Evolutionary conservation across 2,329 filamentous ascomycete species (phyloP).

Genomic region (Fusarium praegraminearum): DNA sequence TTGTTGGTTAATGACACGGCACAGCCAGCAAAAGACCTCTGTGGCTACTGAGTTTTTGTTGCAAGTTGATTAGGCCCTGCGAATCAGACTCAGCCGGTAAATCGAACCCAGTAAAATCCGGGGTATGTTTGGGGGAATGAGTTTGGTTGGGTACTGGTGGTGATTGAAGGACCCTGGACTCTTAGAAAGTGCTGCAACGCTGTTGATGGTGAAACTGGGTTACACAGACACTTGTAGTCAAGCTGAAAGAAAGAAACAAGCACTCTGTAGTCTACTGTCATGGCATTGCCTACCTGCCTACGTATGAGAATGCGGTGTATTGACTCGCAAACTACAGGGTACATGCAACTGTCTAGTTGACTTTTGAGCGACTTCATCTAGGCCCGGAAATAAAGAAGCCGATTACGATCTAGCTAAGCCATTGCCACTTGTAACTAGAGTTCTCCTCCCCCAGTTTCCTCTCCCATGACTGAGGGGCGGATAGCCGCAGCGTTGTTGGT

Average conservation of each 20-base stretch:
- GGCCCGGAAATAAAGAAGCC: slow-evolving; percentile 13
- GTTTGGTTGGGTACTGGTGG: too few relatives aligned
- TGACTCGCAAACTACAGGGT: neutral
- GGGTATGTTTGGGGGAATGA: slow-evolving; percentile 26
- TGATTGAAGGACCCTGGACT: neutral
- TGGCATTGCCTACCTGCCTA: neutral
- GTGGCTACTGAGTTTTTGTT: neutral
- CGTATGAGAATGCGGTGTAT: neutral
- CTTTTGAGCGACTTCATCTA: neutral
- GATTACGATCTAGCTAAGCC: slow-evolving; percentile 1
- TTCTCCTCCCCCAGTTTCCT: slow-evolving; percentile 4
- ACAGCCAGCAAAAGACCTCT: neutral
- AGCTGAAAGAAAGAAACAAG: neutral
- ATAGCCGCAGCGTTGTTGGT: slow-evolving; percentile 23
- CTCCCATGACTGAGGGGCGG: slow-evolving; percentile 14
- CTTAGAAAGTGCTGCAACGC: neutral
- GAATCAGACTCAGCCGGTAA: slow-evolving; percentile 23
- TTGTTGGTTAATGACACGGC: neutral
- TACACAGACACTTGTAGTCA: neutral
- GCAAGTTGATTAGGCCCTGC: slow-evolving; percentile 12
- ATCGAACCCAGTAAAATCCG: slow-evolving; percentile 25
- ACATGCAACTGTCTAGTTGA: neutral
- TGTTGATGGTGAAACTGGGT: slow-evolving; percentile 7
- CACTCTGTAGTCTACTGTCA: neutral
- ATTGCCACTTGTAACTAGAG: slow-evolving; percentile 17